These are phyloP conservation scores for Viridothelium virens DNA, from an alignment of 495 filamentous ascomycete species.

Conservation along the genomic window DNA sequence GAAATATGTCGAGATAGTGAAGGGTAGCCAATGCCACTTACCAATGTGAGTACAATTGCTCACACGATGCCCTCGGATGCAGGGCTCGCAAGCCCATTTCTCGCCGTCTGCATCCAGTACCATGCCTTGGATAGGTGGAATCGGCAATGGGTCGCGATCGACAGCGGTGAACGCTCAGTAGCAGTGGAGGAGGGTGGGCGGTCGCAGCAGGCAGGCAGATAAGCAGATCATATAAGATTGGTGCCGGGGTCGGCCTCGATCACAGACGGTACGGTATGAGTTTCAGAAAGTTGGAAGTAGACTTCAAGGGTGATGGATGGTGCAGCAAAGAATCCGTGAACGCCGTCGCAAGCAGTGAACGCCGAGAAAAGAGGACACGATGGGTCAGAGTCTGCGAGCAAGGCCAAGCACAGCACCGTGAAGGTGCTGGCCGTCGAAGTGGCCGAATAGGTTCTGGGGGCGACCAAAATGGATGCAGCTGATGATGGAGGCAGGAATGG, in stretches of 20 bases:
- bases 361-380: not conserved
- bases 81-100: slow-evolving; percentile 38
- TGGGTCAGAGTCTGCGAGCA: not conserved
- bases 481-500: not conserved
- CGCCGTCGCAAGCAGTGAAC: slow-evolving; percentile 21
- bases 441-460: not conserved
- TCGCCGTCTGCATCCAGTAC: slow-evolving; percentile 31
- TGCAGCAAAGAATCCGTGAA: slow-evolving; percentile 24
- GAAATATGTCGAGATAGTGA: slow-evolving; percentile 2
- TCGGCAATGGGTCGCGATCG: slow-evolving; percentile 14
- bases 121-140: slow-evolving; percentile 26
- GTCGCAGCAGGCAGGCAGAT: not conserved
- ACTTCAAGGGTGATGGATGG: slow-evolving; percentile 18
- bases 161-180: slow-evolving; percentile 1
- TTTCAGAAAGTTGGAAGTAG: slow-evolving; percentile 10
- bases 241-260: not conserved
- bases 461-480: not conserved
- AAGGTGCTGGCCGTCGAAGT: slow-evolving; percentile 7
- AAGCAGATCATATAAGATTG: not conserved
- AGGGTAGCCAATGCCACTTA: slow-evolving; percentile 16
- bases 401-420: slow-evolving; percentile 5
- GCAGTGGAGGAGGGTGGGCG: slow-evolving; percentile 6
- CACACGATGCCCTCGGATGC: slow-evolving; percentile 40
- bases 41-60: slow-evolving; percentile 38
- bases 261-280: not conserved